Percentiles rank a stretch among this genome's conserved stretches.
Conservation (phyloP, 495 filamentous ascomycete genomes). For the Daldinia caldariorum region DNA sequence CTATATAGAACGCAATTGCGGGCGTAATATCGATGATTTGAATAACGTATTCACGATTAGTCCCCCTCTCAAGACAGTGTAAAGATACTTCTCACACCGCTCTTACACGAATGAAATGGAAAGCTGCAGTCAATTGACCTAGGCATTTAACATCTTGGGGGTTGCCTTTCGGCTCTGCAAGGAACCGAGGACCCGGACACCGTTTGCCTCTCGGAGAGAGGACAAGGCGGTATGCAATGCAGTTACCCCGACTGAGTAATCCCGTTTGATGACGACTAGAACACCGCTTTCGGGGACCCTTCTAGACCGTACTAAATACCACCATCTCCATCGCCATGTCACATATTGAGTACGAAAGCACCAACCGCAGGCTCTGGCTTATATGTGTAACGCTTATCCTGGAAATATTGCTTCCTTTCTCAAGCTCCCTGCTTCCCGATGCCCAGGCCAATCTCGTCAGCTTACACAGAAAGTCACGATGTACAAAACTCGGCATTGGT, state of each 20-base stretch:
- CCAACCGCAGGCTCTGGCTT: not conserved
- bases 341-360: not conserved
- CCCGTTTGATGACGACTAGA: not conserved
- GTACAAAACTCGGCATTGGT: not conserved
- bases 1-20: no score
- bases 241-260: not conserved
- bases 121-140: not conserved
- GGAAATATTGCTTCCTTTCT: not conserved
- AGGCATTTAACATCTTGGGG: no score
- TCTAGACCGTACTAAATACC: not conserved
- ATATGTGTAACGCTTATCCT: not conserved
- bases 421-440: not conserved
- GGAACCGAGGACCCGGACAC: not conserved
- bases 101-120: constrained; percentile 1
- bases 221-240: not conserved
- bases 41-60: not conserved
- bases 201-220: not conserved
- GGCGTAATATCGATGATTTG: no score
- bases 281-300: not conserved
- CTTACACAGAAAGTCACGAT: not conserved
- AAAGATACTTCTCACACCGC: not conserved
- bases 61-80: not conserved
- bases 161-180: not conserved
- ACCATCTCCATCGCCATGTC: not conserved
- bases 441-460: not conserved